Evolutionary conservation across 306 rosid species (phyloP), one percentile per base, ranked within the genome.

Genomic region (Glycine latifolia): DNA sequence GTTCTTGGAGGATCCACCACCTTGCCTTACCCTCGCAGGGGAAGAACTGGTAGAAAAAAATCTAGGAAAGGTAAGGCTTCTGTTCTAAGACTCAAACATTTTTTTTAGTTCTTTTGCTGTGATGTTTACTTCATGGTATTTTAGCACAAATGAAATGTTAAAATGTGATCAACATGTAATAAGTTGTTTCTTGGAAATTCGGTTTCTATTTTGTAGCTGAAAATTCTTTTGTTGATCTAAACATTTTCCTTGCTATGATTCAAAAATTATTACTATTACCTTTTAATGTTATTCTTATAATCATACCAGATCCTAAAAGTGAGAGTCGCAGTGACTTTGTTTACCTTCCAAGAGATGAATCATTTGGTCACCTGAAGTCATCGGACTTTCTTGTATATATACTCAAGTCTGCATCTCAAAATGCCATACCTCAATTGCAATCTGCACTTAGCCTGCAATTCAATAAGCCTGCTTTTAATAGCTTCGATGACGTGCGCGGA

Each of bases 11-110:
- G 97, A 56, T 83, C 89, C 15, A 56, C 49, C 56, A 66, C 50
- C 47, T 86, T 83, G 41, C 97, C 97, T 69, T 93, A 93, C 73
- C 97, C 97, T 70, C 89, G 97, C 0, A 84, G 97, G 33, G 97
- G 92, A 54, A 89, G 97, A 87, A 93, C 97, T 0, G 97, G 94
- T 26, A 79, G 97, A 81, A 48, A 82, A 52, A 26, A 4, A 90
- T 2, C 54, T 0, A 70, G 61, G 50, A 81, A 88, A 81, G 96
- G 95, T 90, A 48, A 65, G 65, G 31, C 47, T 72, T 49, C 10
- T 49, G 6, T 49, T 11, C 54, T 49, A 49, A 43, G 8, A 35
- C 39, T 35, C 4, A 35, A 35, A 4, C 31, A 26, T 26, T 26
- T 35, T 35, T 35, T 3, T n/a, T 35, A 35, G 37, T 35, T 35